phyloP scores from a whole-genome alignment of 306 rosid species.

The Quercus engelmannii region DNA sequence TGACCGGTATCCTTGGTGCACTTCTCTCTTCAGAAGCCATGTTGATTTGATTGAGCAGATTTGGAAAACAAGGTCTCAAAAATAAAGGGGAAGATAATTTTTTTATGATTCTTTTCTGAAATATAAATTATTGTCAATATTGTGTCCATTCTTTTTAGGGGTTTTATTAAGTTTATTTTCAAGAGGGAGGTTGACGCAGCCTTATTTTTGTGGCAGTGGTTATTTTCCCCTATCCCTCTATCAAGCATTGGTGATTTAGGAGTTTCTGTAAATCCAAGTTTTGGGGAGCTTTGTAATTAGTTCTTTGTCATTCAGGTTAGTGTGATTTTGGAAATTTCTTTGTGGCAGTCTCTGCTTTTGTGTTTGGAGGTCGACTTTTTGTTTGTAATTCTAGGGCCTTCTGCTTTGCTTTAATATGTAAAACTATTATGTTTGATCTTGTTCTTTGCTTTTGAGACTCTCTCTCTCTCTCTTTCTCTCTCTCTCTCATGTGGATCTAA shows the following conservation, averaged over 20 bases:
- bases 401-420: not conserved
- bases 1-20: constrained; percentile 13
- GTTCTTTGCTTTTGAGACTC: not conserved
- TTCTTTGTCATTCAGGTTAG: not conserved
- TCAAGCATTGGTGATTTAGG: constrained; percentile 41
- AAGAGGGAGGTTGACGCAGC: constrained; percentile 42
- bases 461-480: too few species aligned
- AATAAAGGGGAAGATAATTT: constrained; percentile 25
- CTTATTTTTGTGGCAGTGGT: constrained; percentile 34
- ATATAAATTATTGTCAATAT: constrained; percentile 34
- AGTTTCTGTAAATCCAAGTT: constrained; percentile 53
- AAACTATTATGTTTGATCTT: not conserved
- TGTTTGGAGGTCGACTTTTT: not conserved
- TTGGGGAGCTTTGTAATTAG: constrained; percentile 2
- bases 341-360: not conserved
- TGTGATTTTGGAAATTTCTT: not conserved
- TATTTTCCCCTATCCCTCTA: constrained; percentile 26
- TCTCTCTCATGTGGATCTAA: too few species aligned
- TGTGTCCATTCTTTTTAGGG: constrained; percentile 25
- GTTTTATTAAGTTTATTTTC: constrained; percentile 21
- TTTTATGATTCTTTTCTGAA: constrained; percentile 25
- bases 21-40: constrained; percentile 36
- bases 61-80: constrained; percentile 25
- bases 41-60: constrained; percentile 33
- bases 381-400: not conserved